Evolutionary conservation across 495 filamentous ascomycete species (phyloP).

Genomic region (Neurospora terricola): DNA sequence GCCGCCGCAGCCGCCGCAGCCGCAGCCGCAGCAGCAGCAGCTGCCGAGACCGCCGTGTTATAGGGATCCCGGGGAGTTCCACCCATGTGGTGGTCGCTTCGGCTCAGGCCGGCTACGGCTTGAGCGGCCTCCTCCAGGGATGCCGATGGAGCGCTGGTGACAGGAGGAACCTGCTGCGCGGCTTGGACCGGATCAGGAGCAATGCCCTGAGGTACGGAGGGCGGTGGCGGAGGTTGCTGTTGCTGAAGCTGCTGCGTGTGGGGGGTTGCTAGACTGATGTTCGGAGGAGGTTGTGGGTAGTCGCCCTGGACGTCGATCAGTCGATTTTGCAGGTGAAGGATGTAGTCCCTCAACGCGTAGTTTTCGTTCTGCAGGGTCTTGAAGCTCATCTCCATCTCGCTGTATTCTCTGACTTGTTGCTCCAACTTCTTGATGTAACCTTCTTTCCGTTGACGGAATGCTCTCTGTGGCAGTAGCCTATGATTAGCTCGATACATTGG

Average conservation of each 20-base stretch:
- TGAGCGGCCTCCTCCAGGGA: slow-evolving; percentile 26
- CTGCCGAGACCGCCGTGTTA: slow-evolving; percentile 1
- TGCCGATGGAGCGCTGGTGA: neutral
- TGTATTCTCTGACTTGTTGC: slow-evolving; percentile 72
- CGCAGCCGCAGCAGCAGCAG: neutral
- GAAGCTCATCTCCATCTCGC: slow-evolving; percentile 55
- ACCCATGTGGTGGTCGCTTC: slow-evolving; percentile 12
- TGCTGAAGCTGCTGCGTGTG: slow-evolving; percentile 7
- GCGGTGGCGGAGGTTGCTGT: slow-evolving; percentile 1
- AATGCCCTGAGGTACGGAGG: neutral
- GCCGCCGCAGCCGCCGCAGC: neutral
- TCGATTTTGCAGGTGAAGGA: slow-evolving; percentile 81
- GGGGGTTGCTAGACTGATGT: slow-evolving; percentile 29
- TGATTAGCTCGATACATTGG: neutral
- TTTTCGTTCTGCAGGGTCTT: slow-evolving; percentile 77
- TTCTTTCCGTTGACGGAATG: slow-evolving; percentile 96
- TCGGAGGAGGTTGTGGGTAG: slow-evolving; percentile 67
- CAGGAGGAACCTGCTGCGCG: neutral
- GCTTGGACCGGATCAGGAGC: neutral
- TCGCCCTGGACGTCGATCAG: slow-evolving; percentile 76
- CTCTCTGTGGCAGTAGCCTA: slow-evolving; percentile 48
- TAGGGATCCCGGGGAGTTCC: slow-evolving; percentile 7
- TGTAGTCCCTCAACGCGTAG: slow-evolving; percentile 81
- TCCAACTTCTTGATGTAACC: slow-evolving; percentile 96
- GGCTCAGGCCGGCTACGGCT: slow-evolving; percentile 24